A percentile compares a stretch with the other conserved stretches of the same genome.
Evolutionary conservation across 306 rosid genomes (phyloP).

Genomic region (Gleditsia sinensis): DNA sequence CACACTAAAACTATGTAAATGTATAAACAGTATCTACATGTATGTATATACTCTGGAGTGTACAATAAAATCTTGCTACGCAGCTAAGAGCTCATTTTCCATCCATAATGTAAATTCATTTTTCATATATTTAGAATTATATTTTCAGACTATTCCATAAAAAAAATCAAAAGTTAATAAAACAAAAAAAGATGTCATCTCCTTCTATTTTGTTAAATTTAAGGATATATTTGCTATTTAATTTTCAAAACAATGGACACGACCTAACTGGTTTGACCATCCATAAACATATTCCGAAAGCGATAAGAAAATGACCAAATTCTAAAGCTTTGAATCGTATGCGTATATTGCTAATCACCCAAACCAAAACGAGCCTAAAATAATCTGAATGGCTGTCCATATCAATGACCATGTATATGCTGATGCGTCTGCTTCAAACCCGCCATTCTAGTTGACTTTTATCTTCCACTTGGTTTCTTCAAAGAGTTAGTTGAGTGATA

Average conservation of each 20-base stretch:
- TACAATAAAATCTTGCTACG: slow-evolving; percentile 31
- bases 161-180: too few relatives aligned
- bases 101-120: too few relatives aligned
- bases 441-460: slow-evolving; percentile 34
- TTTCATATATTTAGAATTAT: too few relatives aligned
- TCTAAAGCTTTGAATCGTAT: slow-evolving; percentile 18
- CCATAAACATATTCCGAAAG: not conserved
- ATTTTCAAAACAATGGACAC: too few relatives aligned
- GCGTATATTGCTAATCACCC: slow-evolving; percentile 35
- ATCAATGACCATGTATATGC: slow-evolving; percentile 1
- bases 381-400: slow-evolving; percentile 7
- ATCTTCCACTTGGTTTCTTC: not conserved
- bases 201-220: too few relatives aligned
- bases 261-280: slow-evolving; percentile 1
- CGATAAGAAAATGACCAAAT: not conserved
- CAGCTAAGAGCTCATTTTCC: not conserved
- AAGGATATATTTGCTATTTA: too few relatives aligned
- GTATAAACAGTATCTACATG: slow-evolving; percentile 34
- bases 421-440: slow-evolving; percentile 25
- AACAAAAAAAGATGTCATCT: too few relatives aligned
- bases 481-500: slow-evolving; percentile 18
- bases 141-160: too few relatives aligned
- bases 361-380: slow-evolving; percentile 21
- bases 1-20: slow-evolving; percentile 34
- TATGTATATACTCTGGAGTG: slow-evolving; percentile 34